Evolutionary conservation across 192 early-diverging fungal genomes (phyloP).

Genomic region (Coemansia guatemalensis): DNA sequence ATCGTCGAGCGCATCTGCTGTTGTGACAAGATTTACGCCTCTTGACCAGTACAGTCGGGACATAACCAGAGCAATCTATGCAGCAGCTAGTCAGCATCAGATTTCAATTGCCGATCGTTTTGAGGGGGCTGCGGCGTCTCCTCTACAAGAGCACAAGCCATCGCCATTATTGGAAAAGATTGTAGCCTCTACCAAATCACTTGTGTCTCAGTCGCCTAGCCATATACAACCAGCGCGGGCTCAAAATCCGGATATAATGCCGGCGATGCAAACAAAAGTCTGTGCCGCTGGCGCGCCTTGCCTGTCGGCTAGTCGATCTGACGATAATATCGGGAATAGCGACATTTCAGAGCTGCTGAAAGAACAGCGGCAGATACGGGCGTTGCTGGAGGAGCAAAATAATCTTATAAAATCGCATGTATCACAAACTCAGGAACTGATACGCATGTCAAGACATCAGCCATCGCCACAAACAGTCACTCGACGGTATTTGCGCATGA

Average conservation of each 20-base stretch:
- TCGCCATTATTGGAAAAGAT: constrained; percentile 31
- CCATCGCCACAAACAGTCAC: constrained; percentile 46
- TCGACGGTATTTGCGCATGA: constrained; percentile 46
- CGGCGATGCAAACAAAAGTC: not conserved
- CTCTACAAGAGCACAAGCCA: constrained; percentile 1
- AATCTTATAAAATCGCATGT: constrained; percentile 41
- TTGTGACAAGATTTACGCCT: constrained; percentile 20
- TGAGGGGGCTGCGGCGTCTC: not conserved
- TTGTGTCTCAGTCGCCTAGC: constrained; percentile 2
- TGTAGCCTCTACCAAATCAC: constrained; percentile 18
- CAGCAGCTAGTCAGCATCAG: constrained; percentile 9
- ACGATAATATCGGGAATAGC: not conserved
- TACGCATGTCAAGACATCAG: constrained; percentile 35
- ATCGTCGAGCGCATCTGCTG: constrained; percentile 10
- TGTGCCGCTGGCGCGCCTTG: not conserved
- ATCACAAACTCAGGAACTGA: constrained; percentile 47
- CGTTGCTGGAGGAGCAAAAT: constrained; percentile 47
- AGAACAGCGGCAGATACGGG: constrained; percentile 50
- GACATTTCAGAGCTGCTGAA: constrained; percentile 34
- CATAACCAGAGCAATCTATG: constrained; percentile 8
- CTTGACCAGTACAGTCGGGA: constrained; percentile 10
- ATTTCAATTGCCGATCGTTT: constrained; percentile 5
- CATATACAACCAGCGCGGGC: not conserved
- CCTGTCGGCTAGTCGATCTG: not conserved
- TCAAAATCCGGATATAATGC: not conserved